These are phyloP conservation scores for Coniochaeta sp. DNA, from an alignment of 2,329 filamentous ascomycete species.

Conservation along the genomic window DNA sequence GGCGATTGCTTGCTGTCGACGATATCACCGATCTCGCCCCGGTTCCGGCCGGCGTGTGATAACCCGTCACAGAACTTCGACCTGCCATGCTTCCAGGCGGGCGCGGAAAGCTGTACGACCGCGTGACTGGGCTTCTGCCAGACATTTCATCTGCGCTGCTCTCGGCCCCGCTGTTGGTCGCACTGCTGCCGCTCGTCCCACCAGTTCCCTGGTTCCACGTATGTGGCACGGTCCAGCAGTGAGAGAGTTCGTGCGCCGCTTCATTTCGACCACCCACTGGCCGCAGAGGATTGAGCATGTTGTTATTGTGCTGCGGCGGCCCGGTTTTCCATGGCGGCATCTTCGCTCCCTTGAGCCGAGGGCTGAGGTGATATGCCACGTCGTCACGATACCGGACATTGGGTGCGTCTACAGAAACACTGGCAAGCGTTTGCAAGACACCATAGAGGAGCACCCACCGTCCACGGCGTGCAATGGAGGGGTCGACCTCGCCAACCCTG, in stretches of 20 bases:
- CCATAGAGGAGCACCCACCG: constrained; percentile 57
- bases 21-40: constrained; percentile 13
- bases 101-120: constrained; percentile 17
- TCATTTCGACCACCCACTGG: constrained; percentile 18
- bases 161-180: constrained; percentile 17
- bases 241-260: constrained; percentile 39
- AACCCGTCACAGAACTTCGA: constrained; percentile 12
- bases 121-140: constrained; percentile 15
- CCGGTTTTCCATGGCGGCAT: constrained; percentile 47
- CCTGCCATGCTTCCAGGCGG: constrained; percentile 9
- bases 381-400: constrained; percentile 42
- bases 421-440: constrained; percentile 51
- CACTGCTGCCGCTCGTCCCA: constrained; percentile 7
- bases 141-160: constrained; percentile 17
- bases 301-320: constrained; percentile 4
- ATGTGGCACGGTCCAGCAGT: constrained; percentile 42
- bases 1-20: constrained; percentile 10
- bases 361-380: constrained; percentile 50
- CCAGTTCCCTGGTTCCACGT: constrained; percentile 23
- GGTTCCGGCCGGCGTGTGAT: constrained; percentile 11
- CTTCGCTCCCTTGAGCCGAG: constrained; percentile 41
- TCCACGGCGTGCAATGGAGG: constrained; percentile 46
- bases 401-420: constrained; percentile 50
- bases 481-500: constrained; percentile 40
- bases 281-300: constrained; percentile 9